Conservation (phyloP, 768 basidiomycete species). For the Erythrobasidium yunnanense region DNA sequence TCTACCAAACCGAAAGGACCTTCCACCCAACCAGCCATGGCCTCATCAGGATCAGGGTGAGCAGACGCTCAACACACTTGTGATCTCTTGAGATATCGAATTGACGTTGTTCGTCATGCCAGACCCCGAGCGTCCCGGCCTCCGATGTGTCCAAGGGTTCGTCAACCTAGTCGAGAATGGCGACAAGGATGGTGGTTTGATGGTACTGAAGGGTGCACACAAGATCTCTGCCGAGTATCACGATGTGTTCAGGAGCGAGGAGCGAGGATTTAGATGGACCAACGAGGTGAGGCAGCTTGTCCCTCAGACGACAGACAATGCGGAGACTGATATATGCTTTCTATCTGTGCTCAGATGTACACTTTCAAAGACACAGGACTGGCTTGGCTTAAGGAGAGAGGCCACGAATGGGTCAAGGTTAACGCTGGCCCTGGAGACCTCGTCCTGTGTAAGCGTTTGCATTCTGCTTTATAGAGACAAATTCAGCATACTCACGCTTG, state of each 20-base stretch:
- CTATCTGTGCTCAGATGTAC: too few relatives aligned
- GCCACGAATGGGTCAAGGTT: too few relatives aligned
- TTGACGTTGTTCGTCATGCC: conserved; percentile 29
- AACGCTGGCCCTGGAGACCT: too few relatives aligned
- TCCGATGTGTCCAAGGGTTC: conserved; percentile 32
- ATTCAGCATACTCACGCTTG: too few relatives aligned
- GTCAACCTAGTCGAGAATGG: conserved; percentile 39
- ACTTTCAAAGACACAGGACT: too few relatives aligned
- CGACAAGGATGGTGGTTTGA: conserved; percentile 43
- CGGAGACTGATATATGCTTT: too few relatives aligned
- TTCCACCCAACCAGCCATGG: background rate
- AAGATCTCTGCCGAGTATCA: conserved; percentile 41
- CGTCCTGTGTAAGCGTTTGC: too few relatives aligned
- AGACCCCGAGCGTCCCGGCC: conserved; percentile 31
- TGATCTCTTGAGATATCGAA: background rate
- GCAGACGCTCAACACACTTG: background rate
- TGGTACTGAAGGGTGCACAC: conserved; percentile 42
- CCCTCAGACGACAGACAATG: too few relatives aligned
- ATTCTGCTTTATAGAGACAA: too few relatives aligned
- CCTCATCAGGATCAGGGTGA: too few relatives aligned
- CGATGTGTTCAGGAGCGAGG: conserved; percentile 36
- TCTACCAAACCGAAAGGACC: conserved; percentile 18
- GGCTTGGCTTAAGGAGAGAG: too few relatives aligned
- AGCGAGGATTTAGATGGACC: background rate
- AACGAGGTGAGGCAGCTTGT: too few relatives aligned